These are phyloP conservation scores for Fusarium paranaense DNA, from an alignment of 2,329 filamentous ascomycete genomes.

Conservation along the genomic window DNA sequence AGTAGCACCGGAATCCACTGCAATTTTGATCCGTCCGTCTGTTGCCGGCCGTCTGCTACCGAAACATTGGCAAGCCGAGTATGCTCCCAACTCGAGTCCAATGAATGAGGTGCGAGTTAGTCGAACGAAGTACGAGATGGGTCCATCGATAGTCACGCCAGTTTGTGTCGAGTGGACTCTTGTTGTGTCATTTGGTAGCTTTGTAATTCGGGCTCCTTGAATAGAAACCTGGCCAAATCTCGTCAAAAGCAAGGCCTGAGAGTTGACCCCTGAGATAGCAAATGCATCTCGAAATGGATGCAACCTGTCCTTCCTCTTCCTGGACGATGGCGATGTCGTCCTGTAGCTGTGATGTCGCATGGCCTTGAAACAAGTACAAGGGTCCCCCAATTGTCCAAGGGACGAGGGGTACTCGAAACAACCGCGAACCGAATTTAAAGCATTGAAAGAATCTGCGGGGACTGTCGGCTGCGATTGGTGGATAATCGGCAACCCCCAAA, in stretches of 20 bases:
- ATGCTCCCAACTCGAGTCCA: background rate
- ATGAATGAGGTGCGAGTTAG: background rate
- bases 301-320: conserved; percentile 13
- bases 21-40: conserved; percentile 25
- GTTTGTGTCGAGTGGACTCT: background rate
- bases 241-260: background rate
- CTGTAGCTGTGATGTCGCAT: conserved; percentile 28
- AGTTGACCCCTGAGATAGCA: conserved; percentile 7
- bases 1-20: conserved; percentile 19
- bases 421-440: conserved; percentile 32
- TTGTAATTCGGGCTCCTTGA: background rate
- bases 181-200: background rate
- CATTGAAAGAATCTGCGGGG: conserved; percentile 34
- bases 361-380: conserved; percentile 43
- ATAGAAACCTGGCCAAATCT: background rate
- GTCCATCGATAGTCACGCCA: conserved; percentile 1
- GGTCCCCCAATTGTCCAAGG: conserved; percentile 12
- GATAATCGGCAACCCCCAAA: conserved; percentile 22
- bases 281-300: conserved; percentile 3
- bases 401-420: conserved; percentile 32
- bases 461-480: conserved; percentile 31
- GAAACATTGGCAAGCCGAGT: conserved; percentile 22
- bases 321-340: conserved; percentile 17
- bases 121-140: conserved; percentile 6
- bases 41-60: conserved; percentile 11